These are phyloP conservation scores for Amesomyces nigricolor DNA, from an alignment of 2,329 filamentous ascomycete genomes.

Conservation along the genomic window DNA sequence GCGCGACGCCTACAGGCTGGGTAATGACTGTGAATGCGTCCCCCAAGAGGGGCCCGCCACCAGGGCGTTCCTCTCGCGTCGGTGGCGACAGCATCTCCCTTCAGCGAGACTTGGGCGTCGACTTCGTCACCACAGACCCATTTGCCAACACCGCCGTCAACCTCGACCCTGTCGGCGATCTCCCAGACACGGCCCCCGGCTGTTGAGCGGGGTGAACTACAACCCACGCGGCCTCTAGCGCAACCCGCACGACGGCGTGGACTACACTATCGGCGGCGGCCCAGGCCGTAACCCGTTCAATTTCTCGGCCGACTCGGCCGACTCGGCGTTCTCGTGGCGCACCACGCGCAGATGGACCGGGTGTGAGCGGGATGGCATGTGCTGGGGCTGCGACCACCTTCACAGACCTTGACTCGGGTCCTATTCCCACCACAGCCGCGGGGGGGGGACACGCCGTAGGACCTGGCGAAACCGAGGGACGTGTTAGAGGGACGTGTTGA, in stretches of 20 bases:
- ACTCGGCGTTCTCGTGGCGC: constrained; percentile 17
- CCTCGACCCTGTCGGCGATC: constrained; percentile 32
- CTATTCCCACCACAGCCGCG: constrained; percentile 31
- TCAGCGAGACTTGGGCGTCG: constrained; percentile 47
- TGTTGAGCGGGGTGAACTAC: constrained; percentile 13
- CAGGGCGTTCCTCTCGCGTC: constrained; percentile 25
- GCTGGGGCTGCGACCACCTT: constrained; percentile 17
- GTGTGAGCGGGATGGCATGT: constrained; percentile 19
- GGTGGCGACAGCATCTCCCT: constrained; percentile 28
- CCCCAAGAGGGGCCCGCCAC: constrained; percentile 31
- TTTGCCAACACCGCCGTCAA: constrained; percentile 23
- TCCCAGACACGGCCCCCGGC: constrained; percentile 20
- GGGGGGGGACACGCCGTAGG: constrained; percentile 28
- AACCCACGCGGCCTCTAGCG: constrained; percentile 20
- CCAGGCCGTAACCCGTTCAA: constrained; percentile 30
- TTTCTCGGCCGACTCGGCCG: constrained; percentile 17
- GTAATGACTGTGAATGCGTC: constrained; percentile 40
- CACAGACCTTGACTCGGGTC: constrained; percentile 25
- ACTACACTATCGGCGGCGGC: constrained; percentile 32
- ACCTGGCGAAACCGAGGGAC: constrained; percentile 24
- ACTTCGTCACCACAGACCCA: constrained; percentile 41
- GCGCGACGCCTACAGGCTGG: constrained; percentile 37
- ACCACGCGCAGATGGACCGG: constrained; percentile 21
- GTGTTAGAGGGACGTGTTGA: constrained; percentile 28
- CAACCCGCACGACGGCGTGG: constrained; percentile 26